Evolutionary conservation across 768 basidiomycete genomes (phyloP), one percentile per base, ranked within the genome.

Genomic region (Mycena rosella): DNA sequence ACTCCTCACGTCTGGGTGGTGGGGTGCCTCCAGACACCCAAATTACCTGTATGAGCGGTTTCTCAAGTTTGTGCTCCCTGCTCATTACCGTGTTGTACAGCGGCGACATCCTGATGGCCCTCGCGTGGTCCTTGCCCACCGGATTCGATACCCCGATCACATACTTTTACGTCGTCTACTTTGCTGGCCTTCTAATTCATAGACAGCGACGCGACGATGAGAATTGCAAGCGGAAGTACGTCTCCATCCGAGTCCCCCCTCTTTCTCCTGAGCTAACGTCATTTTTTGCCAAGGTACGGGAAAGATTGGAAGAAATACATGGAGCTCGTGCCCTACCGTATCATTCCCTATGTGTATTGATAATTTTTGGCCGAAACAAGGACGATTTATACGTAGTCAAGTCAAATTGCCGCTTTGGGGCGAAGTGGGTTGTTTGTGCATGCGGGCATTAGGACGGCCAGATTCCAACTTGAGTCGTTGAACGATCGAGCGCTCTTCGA

Each of bases 1-100:
- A 78, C 85, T 99, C 30, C 85, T 99, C 29, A 97, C 90, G 29
- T 94, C 93, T 5, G 97, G 97, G 9, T 98, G 97, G 97, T 99
- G 98, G 97, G 96, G 96, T 14, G 79, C 86, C 58, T 96, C 93
- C 1, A 87, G 94, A 38, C 97, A 99, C 79, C 97, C 98, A 2
- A 96, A 96, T 73, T 96, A 96, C 78, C 75, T 94, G 91, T 91
- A 69, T 61, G 88, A 79, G 51, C 8, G 15, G 61, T 42, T 32
- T 27, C 26, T 26, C 5, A 15, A 26, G 3, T 26, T 24, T 24
- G 26, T 5, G 24, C 13, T 27, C 47, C 14, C 10, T 56, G 17
- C n/a, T 60, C 11, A 36, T 10, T 11, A 40, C 15, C 17, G 14
- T 1, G 9, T 26, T 55, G 14, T 66, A 32, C 54, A 94, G 93